Conservation (phyloP, 352 stramenopile genomes). For the Blastocystis sp. region DNA sequence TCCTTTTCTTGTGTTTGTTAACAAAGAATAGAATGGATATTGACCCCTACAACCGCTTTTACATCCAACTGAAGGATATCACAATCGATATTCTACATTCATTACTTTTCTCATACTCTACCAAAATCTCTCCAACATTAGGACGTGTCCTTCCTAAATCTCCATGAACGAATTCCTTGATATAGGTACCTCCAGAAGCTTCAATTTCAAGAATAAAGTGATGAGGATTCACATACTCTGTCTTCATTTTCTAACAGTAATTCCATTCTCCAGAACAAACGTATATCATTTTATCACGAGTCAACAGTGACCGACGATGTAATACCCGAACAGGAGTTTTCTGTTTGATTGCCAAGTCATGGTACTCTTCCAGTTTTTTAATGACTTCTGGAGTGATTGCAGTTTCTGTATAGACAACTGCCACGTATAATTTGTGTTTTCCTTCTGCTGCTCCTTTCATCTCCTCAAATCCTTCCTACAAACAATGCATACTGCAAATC, state of each 20-base stretch:
- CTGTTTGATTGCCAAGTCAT: slow-evolving; percentile 83
- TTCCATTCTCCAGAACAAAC: not conserved
- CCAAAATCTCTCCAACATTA: slow-evolving; percentile 82
- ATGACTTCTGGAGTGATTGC: slow-evolving; percentile 66
- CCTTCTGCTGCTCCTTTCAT: slow-evolving; percentile 67
- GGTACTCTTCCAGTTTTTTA: slow-evolving; percentile 73
- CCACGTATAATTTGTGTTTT: slow-evolving; percentile 69
- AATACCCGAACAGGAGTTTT: slow-evolving; percentile 91
- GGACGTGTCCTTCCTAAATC: slow-evolving; percentile 91
- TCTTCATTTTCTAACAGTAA: slow-evolving; percentile 63
- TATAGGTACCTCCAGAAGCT: slow-evolving; percentile 90
- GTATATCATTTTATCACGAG: slow-evolving; percentile 77
- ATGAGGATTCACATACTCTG: slow-evolving; percentile 83
- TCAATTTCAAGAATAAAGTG: slow-evolving; percentile 88
- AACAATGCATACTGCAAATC: not conserved
- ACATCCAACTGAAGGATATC: slow-evolving; percentile 96
- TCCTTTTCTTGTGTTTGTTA: not conserved
- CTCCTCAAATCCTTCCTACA: slow-evolving; percentile 63
- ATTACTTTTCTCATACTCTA: slow-evolving; percentile 62
- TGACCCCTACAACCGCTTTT: slow-evolving; percentile 74
- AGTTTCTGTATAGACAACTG: slow-evolving; percentile 66
- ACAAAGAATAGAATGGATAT: slow-evolving; percentile 63
- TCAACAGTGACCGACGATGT: slow-evolving; percentile 86
- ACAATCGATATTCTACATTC: slow-evolving; percentile 2
- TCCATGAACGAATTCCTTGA: slow-evolving; percentile 98